Base-by-base conservation (phyloP, 192 early-diverging fungal species). In the Entophlyctis luteolus region DNA sequence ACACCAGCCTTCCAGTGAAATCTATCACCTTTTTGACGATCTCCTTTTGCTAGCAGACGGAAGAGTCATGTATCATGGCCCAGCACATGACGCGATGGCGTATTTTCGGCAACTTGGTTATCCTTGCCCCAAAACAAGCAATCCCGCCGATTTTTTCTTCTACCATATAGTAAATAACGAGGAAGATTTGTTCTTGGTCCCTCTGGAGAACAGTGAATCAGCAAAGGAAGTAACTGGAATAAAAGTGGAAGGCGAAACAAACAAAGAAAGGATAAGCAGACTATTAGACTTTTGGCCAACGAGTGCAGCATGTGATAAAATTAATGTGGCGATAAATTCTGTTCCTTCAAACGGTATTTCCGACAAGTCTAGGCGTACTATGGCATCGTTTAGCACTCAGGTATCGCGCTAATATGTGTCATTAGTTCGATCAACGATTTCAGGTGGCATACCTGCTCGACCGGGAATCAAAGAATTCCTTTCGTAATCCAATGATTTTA, bases 1-100 rank as follows among this genome's bases (percentile, higher is more conserved):
- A 29, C 72, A 76, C 45, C 71, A 87, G 75, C 86, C 84, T 10
- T 83, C 81, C 22, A 78, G 77, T 2, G 82, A 86, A 36, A 81
- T 84, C 52, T 84, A 81, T 57, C 73, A 80, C 69, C 54, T 87
- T 38, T 84, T 91, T 31, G 88, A 91, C 65, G 86, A 90, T 29
- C 72, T 91, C 18, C 59, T 90, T 10, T 47, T 91, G 23, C 74
- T 91, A 35, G 75, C 81, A 0, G 81, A 90, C 52, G 88, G 88
- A n/a, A 76, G 80, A 27, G 78, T 88, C 36, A 86, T 89, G 68
- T 91, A 88, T 57, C 73, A 86, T 36, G 90, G 88, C 27, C 74
- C 75, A 20, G 74, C 77, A 0, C 52, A 63, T 4, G 54, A 62
- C 27, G 59, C 79, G 6, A 71, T 83, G 16, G 70, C 68, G n/a